Conservation (phyloP, 495 filamentous ascomycete genomes). For the Talaromyces proteolyticus region DNA sequence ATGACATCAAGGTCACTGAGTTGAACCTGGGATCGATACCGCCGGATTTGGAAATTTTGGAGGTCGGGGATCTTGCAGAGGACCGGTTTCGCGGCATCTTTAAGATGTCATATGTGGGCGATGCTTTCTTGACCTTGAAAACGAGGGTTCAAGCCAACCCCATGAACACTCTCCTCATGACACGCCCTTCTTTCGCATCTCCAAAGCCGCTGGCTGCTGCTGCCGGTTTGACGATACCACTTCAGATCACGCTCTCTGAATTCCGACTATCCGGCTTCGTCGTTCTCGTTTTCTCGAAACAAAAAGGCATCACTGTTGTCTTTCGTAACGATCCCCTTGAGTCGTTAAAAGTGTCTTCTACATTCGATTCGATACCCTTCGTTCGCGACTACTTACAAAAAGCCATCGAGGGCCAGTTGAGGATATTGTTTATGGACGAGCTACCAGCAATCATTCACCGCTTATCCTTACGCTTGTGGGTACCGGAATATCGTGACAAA, state of each 20-base stretch:
- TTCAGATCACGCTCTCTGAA: constrained; percentile 94
- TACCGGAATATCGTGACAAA: constrained; percentile 69
- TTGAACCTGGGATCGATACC: constrained; percentile 90
- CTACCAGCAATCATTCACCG: constrained; percentile 93
- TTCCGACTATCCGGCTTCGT: constrained; percentile 97
- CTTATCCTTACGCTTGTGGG: constrained; percentile 84
- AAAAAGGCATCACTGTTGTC: constrained; percentile 92
- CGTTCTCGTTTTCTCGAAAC: constrained; percentile 92
- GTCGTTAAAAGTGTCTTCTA: constrained; percentile 95
- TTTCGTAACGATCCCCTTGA: constrained; percentile 98
- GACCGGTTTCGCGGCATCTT: constrained; percentile 97
- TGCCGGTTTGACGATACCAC: constrained; percentile 85
- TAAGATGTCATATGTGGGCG: constrained; percentile 95
- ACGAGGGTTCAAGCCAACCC: constrained; percentile 97
- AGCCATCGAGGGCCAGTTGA: constrained; percentile 91
- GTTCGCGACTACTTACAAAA: constrained; percentile 95
- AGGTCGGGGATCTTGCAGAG: constrained; percentile 94
- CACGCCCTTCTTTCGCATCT: constrained; percentile 86
- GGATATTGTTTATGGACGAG: constrained; percentile 94
- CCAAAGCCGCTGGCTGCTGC: constrained; percentile 89
- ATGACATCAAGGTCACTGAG: constrained; percentile 97
- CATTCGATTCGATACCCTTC: constrained; percentile 97
- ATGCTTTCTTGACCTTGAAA: constrained; percentile 89
- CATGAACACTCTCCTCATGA: constrained; percentile 88
- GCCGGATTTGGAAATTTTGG: constrained; percentile 89